phyloP scores from a whole-genome alignment of 2,329 filamentous ascomycete species.

The Ascochyta fabae region DNA sequence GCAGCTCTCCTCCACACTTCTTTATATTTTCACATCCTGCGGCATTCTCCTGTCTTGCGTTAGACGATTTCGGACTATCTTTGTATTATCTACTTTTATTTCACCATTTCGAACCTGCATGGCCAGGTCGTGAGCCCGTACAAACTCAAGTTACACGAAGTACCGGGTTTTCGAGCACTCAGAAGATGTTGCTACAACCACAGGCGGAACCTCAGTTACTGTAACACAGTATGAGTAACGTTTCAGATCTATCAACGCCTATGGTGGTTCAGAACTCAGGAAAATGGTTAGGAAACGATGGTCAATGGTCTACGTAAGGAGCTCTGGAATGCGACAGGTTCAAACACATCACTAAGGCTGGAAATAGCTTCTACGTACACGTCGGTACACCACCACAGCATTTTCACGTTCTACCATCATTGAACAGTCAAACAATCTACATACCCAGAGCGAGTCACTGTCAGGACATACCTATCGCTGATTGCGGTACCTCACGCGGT shows the following conservation, averaged over 20 bases:
- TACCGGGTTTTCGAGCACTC: too few species aligned
- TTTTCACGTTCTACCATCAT: slow-evolving; percentile 34
- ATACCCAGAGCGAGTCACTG: slow-evolving; percentile 10
- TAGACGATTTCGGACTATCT: not conserved
- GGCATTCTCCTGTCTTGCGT: not conserved
- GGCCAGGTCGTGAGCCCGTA: not conserved
- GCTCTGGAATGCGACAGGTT: not conserved
- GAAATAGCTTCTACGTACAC: slow-evolving; percentile 27
- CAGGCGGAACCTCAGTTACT: not conserved
- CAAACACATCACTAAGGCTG: not conserved
- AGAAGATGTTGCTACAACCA: not conserved
- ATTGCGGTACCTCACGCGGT: slow-evolving; percentile 2
- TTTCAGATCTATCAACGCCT: not conserved
- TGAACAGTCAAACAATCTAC: slow-evolving; percentile 22
- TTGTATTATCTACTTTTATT: not conserved
- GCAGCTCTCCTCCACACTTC: not conserved
- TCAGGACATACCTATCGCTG: not conserved
- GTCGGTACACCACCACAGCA: slow-evolving; percentile 37
- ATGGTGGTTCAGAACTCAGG: slow-evolving; percentile 17
- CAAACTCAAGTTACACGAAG: not conserved
- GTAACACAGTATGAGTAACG: not conserved
- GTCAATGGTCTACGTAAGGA: slow-evolving; percentile 32
- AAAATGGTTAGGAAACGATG: slow-evolving; percentile 26
- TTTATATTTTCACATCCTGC: not conserved
- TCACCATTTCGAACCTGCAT: not conserved